A percentile compares a stretch with the other conserved stretches of the same genome.
Conservation (phyloP, 495 filamentous ascomycete species). For the Podospora conica region DNA sequence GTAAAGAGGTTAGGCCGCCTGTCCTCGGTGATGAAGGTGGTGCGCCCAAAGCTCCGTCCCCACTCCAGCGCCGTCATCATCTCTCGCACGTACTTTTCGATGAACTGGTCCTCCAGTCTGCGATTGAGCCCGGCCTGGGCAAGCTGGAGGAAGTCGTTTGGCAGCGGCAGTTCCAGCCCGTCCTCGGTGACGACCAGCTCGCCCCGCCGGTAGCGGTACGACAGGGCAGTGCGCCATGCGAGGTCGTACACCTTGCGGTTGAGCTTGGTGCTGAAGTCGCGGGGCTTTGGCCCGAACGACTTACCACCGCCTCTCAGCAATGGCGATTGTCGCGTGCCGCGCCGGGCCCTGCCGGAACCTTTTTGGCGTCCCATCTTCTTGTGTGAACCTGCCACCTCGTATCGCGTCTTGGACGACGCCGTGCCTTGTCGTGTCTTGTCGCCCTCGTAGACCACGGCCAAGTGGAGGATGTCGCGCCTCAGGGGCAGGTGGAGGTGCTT, state of each 20-base stretch:
- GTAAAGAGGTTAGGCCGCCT: constrained; percentile 48
- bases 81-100: constrained; percentile 54
- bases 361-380: constrained; percentile 79
- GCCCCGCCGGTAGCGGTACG: constrained; percentile 78
- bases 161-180: constrained; percentile 54
- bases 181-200: constrained; percentile 81
- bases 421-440: constrained; percentile 83
- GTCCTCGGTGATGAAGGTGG: constrained; percentile 66
- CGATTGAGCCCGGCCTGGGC: constrained; percentile 23
- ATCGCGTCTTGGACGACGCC: constrained; percentile 76
- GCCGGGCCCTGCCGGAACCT: constrained; percentile 71
- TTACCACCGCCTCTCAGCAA: constrained; percentile 82
- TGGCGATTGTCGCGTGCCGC: constrained; percentile 75
- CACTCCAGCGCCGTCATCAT: constrained; percentile 67
- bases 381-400: constrained; percentile 74
- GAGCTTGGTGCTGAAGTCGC: constrained; percentile 80
- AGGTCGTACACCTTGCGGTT: constrained; percentile 90
- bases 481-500: constrained; percentile 81
- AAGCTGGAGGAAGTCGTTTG: constrained; percentile 36
- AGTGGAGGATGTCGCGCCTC: constrained; percentile 86
- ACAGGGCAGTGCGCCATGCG: constrained; percentile 91
- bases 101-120: constrained; percentile 39
- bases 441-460: constrained; percentile 88
- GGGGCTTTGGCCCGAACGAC: constrained; percentile 74
- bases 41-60: constrained; percentile 63